Conservation (phyloP, 768 basidiomycete genomes). For the Leccinum aurantiacum region DNA sequence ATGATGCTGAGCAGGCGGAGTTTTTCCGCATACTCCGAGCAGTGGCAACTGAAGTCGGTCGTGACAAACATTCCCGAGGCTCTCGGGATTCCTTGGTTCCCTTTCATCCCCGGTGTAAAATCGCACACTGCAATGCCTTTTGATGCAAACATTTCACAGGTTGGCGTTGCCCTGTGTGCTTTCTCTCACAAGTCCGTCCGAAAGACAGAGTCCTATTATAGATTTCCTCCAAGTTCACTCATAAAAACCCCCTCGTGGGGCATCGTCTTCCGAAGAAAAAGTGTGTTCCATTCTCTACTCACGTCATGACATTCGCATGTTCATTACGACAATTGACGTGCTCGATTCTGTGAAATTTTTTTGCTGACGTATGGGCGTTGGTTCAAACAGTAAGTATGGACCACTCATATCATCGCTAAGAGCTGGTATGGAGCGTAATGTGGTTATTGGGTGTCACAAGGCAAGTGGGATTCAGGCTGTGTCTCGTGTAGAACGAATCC, state of each 20-base stretch:
- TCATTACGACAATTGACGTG: background rate
- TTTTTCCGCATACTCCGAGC: no score
- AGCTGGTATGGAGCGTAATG: no score
- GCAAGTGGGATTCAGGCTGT: no score
- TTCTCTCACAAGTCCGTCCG: background rate
- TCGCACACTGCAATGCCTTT: background rate
- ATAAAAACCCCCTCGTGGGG: background rate
- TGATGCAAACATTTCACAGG: background rate
- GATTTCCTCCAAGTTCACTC: slow-evolving; percentile 10
- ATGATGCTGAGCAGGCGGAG: no score
- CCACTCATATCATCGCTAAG: no score
- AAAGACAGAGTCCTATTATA: background rate
- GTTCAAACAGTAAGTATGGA: no score
- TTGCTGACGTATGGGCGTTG: slow-evolving; percentile 11
- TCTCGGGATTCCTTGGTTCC: no score
- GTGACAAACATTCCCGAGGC: no score
- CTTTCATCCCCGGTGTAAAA: background rate
- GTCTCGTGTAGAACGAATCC: no score
- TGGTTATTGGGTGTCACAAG: no score
- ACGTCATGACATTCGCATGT: background rate
- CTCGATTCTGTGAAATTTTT: background rate
- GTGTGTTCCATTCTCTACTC: background rate
- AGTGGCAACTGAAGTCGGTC: no score
- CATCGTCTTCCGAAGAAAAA: slow-evolving; percentile 5
- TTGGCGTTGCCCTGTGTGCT: background rate